A percentile compares a stretch with the other conserved stretches of the same genome.
Evolutionary conservation across 1,284 basidiomycete species (phyloP).

Genomic region (Ustilago crameri): DNA sequence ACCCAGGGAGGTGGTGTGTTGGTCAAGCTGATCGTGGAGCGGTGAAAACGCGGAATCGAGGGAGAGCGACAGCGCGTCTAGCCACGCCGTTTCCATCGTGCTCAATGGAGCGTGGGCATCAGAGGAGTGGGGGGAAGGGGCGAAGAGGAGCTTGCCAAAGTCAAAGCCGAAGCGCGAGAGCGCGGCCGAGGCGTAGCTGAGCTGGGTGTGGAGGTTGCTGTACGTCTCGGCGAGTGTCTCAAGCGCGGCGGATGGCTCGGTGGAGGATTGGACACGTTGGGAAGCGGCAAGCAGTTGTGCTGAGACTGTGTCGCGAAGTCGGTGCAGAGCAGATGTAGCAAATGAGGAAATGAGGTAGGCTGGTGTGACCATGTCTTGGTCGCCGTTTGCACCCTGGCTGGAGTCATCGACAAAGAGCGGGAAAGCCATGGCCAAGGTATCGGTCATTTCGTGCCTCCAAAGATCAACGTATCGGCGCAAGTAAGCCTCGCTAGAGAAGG

Average conservation of each 20-base stretch:
- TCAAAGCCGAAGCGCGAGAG: slow-evolving; percentile 45
- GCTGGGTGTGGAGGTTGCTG: slow-evolving; percentile 37
- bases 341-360: slow-evolving; percentile 39
- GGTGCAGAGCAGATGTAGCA: slow-evolving; percentile 22
- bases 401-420: slow-evolving; percentile 84
- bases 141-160: slow-evolving; percentile 36
- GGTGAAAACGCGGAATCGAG: slow-evolving; percentile 13
- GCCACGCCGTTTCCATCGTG: slow-evolving; percentile 21
- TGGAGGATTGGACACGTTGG: neutral
- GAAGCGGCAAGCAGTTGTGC: slow-evolving; percentile 17
- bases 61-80: slow-evolving; percentile 15
- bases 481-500: slow-evolving; percentile 29
- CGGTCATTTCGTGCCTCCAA: slow-evolving; percentile 91
- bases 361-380: slow-evolving; percentile 16
- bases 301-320: slow-evolving; percentile 18
- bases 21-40: slow-evolving; percentile 13
- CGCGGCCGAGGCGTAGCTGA: slow-evolving; percentile 37
- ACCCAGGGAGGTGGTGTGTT: neutral
- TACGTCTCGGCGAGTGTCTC: slow-evolving; percentile 30
- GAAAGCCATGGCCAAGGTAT: slow-evolving; percentile 87
- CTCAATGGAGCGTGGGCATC: slow-evolving; percentile 1
- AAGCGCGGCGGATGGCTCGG: slow-evolving; percentile 6
- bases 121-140: neutral
- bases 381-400: neutral
- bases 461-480: slow-evolving; percentile 80